Conservation (phyloP, 768 basidiomycete species). For the Agrocybe praecox region DNA sequence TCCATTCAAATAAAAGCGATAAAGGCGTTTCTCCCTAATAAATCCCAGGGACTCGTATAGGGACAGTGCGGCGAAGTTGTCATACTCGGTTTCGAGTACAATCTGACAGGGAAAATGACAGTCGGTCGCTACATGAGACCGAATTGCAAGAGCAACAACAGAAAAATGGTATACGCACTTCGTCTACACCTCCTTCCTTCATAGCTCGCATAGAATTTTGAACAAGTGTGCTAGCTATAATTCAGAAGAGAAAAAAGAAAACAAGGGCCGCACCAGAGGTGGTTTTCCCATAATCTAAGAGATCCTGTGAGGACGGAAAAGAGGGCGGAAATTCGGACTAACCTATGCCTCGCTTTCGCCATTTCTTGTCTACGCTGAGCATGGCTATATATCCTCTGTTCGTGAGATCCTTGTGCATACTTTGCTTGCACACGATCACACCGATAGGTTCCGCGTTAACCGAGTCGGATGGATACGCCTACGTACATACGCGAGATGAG, state of each 20-base stretch:
- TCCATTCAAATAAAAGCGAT: conserved; percentile 95
- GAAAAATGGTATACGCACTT: conserved; percentile 50
- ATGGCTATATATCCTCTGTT: conserved; percentile 98
- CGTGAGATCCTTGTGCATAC: conserved; percentile 70
- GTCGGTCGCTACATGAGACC: not conserved
- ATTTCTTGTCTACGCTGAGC: conserved; percentile 86
- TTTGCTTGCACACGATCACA: conserved; percentile 97
- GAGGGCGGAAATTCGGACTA: conserved; percentile 40
- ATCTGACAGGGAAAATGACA: conserved; percentile 49
- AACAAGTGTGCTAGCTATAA: conserved; percentile 83
- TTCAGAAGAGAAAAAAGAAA: conserved; percentile 36
- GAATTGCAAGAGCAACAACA: not conserved
- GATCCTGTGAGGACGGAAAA: conserved; percentile 41
- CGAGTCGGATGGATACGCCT: conserved; percentile 60
- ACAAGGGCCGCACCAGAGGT: conserved; percentile 48
- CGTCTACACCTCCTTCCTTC: conserved; percentile 80
- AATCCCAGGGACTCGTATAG: conserved; percentile 94
- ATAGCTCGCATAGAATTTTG: conserved; percentile 82
- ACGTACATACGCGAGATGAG: conserved; percentile 5
- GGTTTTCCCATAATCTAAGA: conserved; percentile 49
- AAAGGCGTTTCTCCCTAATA: conserved; percentile 91
- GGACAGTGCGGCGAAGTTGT: conserved; percentile 85
- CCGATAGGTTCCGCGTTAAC: conserved; percentile 65
- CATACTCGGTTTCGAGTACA: conserved; percentile 94
- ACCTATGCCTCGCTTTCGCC: conserved; percentile 93